These are phyloP conservation scores for Apostasia shenzhenica DNA, from an alignment of 106 monocot species.

Conservation along the genomic window DNA sequence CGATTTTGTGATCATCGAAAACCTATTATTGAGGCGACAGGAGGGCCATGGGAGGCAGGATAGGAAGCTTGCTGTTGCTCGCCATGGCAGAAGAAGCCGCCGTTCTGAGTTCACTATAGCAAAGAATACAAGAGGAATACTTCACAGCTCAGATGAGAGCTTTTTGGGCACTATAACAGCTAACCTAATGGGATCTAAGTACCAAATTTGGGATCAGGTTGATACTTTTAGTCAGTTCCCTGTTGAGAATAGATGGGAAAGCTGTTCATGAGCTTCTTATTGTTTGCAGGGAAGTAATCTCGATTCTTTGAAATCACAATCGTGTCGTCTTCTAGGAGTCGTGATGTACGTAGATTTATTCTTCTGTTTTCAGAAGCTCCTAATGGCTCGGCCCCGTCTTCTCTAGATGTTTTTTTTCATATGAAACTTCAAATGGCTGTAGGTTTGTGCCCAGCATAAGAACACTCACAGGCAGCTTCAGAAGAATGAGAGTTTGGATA, in stretches of 20 bases:
- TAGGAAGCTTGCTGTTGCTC: constrained; percentile 76
- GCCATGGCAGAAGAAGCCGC: constrained; percentile 60
- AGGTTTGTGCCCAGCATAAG: constrained; percentile 80
- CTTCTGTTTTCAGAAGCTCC: background rate
- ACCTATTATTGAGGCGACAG: constrained; percentile 20
- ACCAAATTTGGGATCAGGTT: constrained; percentile 92
- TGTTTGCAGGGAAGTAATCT: constrained; percentile 37
- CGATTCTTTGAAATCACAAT: constrained; percentile 2
- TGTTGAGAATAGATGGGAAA: background rate
- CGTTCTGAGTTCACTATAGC: constrained; percentile 73
- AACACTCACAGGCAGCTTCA: constrained; percentile 68
- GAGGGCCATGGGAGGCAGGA: constrained; percentile 92
- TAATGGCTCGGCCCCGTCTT: too few relatives aligned
- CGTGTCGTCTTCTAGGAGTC: background rate
- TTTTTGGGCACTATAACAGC: constrained; percentile 71
- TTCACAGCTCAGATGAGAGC: constrained; percentile 59
- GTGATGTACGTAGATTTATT: background rate
- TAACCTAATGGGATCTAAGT: constrained; percentile 89
- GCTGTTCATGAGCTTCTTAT: background rate
- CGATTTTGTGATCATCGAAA: background rate
- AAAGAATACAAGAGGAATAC: constrained; percentile 57
- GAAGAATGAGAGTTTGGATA: constrained; percentile 81
- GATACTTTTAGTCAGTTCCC: background rate
- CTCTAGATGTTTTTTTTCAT: background rate
- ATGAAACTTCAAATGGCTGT: background rate